Percentiles rank a stretch among this genome's conserved stretches.
phyloP scores from a whole-genome alignment of 2,329 filamentous ascomycete genomes.

The Trichothecium sympodiale region DNA sequence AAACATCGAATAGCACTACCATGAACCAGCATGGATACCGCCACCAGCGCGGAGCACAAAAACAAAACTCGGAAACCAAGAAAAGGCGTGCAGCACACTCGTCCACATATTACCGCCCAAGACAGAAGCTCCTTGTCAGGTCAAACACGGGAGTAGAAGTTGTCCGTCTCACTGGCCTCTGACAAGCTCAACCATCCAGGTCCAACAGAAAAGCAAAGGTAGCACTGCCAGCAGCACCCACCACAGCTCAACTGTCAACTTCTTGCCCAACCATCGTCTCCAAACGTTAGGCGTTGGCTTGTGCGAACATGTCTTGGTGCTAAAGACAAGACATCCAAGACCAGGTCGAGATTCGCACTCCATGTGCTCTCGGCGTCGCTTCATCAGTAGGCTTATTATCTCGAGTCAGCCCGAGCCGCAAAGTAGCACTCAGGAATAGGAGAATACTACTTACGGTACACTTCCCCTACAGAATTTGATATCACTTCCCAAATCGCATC shows the following conservation, averaged over 20 bases:
- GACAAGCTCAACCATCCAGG: constrained; percentile 17
- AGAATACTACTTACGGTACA: constrained; percentile 33
- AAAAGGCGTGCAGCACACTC: too few species aligned
- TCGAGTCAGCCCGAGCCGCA: background rate
- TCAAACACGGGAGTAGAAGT: too few species aligned
- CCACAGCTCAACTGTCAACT: constrained; percentile 35
- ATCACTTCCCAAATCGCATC: constrained; percentile 49
- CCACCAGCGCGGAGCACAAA: too few species aligned
- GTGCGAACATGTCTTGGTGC: constrained; percentile 35
- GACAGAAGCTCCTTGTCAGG: too few species aligned
- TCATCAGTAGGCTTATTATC: constrained; percentile 40
- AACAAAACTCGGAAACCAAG: too few species aligned
- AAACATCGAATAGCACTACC: too few species aligned
- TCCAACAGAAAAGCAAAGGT: constrained; percentile 26
- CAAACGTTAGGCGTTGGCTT: constrained; percentile 31
- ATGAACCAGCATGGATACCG: too few species aligned
- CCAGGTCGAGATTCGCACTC: constrained; percentile 49
- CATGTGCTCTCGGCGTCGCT: constrained; percentile 44
- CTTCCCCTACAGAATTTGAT: constrained; percentile 49
- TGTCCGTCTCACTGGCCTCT: background rate
- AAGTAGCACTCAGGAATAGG: background rate
- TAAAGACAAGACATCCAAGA: constrained; percentile 43
- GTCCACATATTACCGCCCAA: too few species aligned
- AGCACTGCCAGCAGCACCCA: constrained; percentile 33
- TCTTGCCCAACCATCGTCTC: constrained; percentile 31